Percentiles rank a stretch among this genome's conserved stretches.
Evolutionary conservation across 768 basidiomycete genomes (phyloP).

Genomic region (Tulasnella sp.): DNA sequence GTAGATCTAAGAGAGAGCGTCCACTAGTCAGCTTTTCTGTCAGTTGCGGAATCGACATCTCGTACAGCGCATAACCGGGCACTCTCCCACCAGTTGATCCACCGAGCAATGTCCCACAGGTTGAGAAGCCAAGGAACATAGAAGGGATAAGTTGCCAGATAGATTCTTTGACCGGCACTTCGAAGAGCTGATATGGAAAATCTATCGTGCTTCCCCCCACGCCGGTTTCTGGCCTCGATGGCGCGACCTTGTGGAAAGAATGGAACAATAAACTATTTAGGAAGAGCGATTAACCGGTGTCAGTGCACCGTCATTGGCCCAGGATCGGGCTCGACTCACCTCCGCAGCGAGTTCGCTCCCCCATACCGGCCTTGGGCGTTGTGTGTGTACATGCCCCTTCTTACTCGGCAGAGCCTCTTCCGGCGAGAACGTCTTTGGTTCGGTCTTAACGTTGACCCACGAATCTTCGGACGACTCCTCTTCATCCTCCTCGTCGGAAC

Average conservation of each 20-base stretch:
- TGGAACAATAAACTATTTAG: constrained; percentile 52
- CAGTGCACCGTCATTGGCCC: constrained; percentile 24
- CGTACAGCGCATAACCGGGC: constrained; percentile 57
- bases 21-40: constrained; percentile 12
- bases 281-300: constrained; percentile 20
- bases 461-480: background rate
- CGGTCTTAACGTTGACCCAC: background rate
- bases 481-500: constrained; percentile 8
- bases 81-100: constrained; percentile 57
- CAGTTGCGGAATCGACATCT: constrained; percentile 22
- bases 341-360: constrained; percentile 40
- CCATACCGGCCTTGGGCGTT: constrained; percentile 42
- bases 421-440: background rate
- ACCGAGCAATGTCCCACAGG: constrained; percentile 55
- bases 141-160: constrained; percentile 55
- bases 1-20: constrained; percentile 49
- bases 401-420: constrained; percentile 9
- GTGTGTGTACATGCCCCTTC: background rate
- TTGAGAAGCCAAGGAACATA: constrained; percentile 53
- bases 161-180: constrained; percentile 58
- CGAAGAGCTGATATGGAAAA: constrained; percentile 62
- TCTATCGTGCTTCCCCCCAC: constrained; percentile 42
- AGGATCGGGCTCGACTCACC: background rate
- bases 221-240: constrained; percentile 31
- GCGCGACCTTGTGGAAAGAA: constrained; percentile 51